Base-by-base conservation (phyloP, 2,329 filamentous ascomycete genomes). In the Verticillium nubilum region DNA sequence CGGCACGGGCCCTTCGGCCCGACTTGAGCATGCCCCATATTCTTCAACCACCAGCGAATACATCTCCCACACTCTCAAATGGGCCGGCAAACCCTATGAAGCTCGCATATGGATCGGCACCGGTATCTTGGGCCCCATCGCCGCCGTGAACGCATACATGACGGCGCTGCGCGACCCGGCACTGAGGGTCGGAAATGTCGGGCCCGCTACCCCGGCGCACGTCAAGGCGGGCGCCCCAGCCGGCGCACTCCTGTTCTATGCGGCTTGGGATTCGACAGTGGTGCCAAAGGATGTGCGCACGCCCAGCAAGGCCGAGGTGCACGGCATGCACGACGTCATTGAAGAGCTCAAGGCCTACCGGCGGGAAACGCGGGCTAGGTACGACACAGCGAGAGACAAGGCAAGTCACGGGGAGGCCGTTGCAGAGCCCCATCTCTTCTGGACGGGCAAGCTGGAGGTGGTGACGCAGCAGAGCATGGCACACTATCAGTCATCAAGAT, bases 181-280 rank as follows among this genome's bases (percentile, higher is more conserved):
- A 3, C 61, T 82, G 13, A 70, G 71, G 33, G 64, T 69, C n/a
- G 63, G 67, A 25, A 63, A 67, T 27, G 65, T 81, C 17, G 78
- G 75, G 1, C 80, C 81, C 4, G 79, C 73, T 5, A 78, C 77
- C 6, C 80, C 82, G 13, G 70, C 72, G 23, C 83, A 86, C 58
- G 70, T 81, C 17, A 69, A 67, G 2, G 80, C 80, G 0, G 83
- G 83, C 1, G 80, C 78, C 4, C 82, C 82, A 4, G 54, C 67
- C 0, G 70, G 73, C 0, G 70, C 73, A 1, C 77, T 75, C 58
- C 68, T 86, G 42, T 85, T 80, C 63, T 72, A 78, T 28, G 75
- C 73, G 1, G 82, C 83, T 0, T 86, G 83, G 83, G 75, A 78
- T 60, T 74, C 73, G 5, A 78, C 82, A 57, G 61, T 82, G 3